Base-by-base conservation (phyloP, 2,329 filamentous ascomycete genomes). In the Fusarium torreyae region DNA sequence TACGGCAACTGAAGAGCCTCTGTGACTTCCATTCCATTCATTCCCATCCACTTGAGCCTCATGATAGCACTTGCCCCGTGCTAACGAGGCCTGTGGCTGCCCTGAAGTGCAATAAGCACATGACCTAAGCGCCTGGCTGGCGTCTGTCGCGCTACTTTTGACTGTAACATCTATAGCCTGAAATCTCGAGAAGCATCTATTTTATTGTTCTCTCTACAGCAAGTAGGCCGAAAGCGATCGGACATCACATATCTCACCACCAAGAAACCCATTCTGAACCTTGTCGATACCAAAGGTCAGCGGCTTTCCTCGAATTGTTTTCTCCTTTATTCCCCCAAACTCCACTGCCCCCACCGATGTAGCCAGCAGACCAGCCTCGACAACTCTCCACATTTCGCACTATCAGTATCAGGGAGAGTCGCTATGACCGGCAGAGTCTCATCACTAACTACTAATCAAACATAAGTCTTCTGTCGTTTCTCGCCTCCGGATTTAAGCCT, bases 141-240 rank as follows among this genome's bases (percentile, higher is more conserved):
- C 57, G 57, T 61, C 64, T 72, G 63, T 61, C 60, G 52, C 69
- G 66, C 69, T 70, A 69, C 50, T 39, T 40, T 45, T 10, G 48
- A 42, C 14, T 52, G 20, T 22, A 33, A 33, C 34, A 26, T 46
- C 11, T 20, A 46, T 46, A 17, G 34, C 24, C 54, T 36, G 24
- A 51, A 45, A 39, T 53, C 18, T 36, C n/a, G 42, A 43, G 42
- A 31, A 31, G 28, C 28, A 31, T 10, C 9, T 36, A 51, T 28
- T 26, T 34, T 39, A 15, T 62, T 10, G 5, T 31, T 13, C 28
- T 24, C 38, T 43, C 43, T 26, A 7, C 14, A 10, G 13, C 9
- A 22, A 31, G 22, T 38, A 50, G 28, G 26, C 44, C 53, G 13
- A 38, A 40, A 33, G 17, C 51, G 34, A 50, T 61, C 52, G n/a